These are phyloP conservation scores for Yamagishiella unicocca DNA, from an alignment of 139 green algal species.

Conservation along the genomic window DNA sequence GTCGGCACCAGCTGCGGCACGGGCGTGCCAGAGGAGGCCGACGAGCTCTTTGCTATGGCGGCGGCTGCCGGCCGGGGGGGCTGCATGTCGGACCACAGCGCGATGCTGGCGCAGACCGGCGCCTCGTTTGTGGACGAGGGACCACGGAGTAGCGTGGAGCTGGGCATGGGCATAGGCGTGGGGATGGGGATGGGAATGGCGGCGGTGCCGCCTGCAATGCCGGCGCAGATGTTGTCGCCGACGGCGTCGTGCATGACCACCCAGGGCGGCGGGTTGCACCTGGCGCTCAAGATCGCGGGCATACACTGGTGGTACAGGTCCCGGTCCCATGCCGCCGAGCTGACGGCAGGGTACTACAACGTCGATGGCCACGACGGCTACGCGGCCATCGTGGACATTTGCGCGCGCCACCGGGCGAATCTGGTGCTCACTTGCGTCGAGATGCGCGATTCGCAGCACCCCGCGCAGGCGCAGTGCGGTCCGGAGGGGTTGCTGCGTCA, in stretches of 20 bases:
- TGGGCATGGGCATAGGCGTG: not conserved
- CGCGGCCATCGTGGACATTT: slow-evolving; percentile 76
- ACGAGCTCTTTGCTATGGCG: slow-evolving; percentile 16
- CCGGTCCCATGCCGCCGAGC: slow-evolving; percentile 90
- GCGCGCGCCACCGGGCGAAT: slow-evolving; percentile 75
- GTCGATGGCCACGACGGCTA: slow-evolving; percentile 87
- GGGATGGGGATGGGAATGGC: slow-evolving; percentile 4
- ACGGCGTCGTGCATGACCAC: not conserved
- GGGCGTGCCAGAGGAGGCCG: slow-evolving; percentile 12
- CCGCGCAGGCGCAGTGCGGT: slow-evolving; percentile 83
- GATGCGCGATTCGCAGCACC: slow-evolving; percentile 97
- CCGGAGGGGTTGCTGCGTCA: slow-evolving; percentile 92
- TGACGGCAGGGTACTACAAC: slow-evolving; percentile 98
- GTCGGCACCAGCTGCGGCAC: slow-evolving; percentile 39
- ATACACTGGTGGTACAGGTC: slow-evolving; percentile 98
- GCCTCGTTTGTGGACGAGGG: not conserved
- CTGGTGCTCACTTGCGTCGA: slow-evolving; percentile 98
- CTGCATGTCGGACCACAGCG: not conserved
- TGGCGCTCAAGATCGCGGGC: slow-evolving; percentile 94
- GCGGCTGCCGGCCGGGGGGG: not conserved
- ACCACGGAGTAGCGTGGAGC: not conserved
- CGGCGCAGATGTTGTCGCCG: not conserved
- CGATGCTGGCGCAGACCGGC: not conserved
- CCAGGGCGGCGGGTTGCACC: slow-evolving; percentile 39
- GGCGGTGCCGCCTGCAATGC: not conserved